Evolutionary conservation across 768 basidiomycete species (phyloP).

Genomic region (Rhizopogon vulgaris): DNA sequence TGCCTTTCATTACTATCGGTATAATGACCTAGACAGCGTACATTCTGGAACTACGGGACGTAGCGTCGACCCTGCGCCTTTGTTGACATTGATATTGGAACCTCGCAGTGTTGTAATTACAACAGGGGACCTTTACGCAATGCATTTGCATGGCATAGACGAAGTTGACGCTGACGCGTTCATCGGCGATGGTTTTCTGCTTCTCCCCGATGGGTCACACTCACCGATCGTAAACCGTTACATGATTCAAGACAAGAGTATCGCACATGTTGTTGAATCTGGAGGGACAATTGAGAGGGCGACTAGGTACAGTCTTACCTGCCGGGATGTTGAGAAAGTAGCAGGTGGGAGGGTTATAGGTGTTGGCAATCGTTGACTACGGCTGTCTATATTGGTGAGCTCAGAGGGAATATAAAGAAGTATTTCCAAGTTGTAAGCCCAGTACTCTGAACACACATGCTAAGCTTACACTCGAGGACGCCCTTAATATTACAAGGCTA

Average conservation of each 20-base stretch:
- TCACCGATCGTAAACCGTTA: constrained; percentile 53
- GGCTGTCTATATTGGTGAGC: neutral
- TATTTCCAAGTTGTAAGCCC: neutral
- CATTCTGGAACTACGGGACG: constrained; percentile 33
- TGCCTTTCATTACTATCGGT: constrained; percentile 78
- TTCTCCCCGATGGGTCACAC: constrained; percentile 21
- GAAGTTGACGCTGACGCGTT: constrained; percentile 44
- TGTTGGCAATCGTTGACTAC: neutral
- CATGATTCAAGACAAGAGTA: constrained; percentile 37
- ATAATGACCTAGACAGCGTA: constrained; percentile 28
- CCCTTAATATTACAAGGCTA: no score
- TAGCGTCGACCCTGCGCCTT: constrained; percentile 56
- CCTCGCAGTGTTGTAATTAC: constrained; percentile 84
- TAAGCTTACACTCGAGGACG: no score
- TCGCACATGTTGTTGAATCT: constrained; percentile 31
- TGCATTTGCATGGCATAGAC: constrained; percentile 79
- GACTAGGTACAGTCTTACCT: constrained; percentile 78
- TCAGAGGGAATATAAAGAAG: neutral
- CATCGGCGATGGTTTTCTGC: constrained; percentile 19
- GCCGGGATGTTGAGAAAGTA: constrained; percentile 73
- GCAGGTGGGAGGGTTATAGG: neutral
- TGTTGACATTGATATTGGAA: constrained; percentile 73
- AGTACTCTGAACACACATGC: neutral
- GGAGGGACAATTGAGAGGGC: constrained; percentile 53
- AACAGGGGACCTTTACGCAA: constrained; percentile 57